Evolutionary conservation across 257 asterid species (phyloP).

Genomic region (Primulina eburnea): DNA sequence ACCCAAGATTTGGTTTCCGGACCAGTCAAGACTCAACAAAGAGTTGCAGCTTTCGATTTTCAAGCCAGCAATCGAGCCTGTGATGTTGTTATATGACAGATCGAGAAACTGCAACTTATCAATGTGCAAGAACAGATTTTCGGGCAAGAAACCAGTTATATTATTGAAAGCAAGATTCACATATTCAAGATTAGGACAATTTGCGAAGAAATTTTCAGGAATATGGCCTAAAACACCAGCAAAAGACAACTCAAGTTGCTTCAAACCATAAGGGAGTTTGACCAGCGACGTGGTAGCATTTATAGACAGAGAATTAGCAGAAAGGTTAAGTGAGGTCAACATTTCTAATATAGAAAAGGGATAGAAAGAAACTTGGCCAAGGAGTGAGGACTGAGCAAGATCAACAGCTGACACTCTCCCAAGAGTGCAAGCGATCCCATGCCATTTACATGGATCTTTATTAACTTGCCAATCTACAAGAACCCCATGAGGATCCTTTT

Average conservation of each 20-base stretch:
- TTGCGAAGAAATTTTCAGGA: slow-evolving; percentile 50
- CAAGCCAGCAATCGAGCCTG: slow-evolving; percentile 54
- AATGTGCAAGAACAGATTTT: slow-evolving; percentile 40
- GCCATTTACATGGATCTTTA: slow-evolving; percentile 64
- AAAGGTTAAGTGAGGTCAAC: slow-evolving; percentile 59
- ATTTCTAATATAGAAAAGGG: slow-evolving; percentile 57
- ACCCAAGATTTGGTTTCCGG: slow-evolving; percentile 61
- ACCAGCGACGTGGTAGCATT: slow-evolving; percentile 53
- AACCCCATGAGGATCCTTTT: slow-evolving; percentile 51
- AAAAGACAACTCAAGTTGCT: slow-evolving; percentile 64
- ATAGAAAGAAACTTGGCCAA: slow-evolving; percentile 53
- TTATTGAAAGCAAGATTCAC: slow-evolving; percentile 80
- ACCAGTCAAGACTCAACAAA: slow-evolving; percentile 60
- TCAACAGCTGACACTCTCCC: slow-evolving; percentile 63
- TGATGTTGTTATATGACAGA: slow-evolving; percentile 70
- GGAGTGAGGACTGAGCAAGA: slow-evolving; percentile 67
- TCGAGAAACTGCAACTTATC: slow-evolving; percentile 65
- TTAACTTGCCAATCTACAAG: slow-evolving; percentile 58
- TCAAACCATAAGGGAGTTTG: slow-evolving; percentile 55
- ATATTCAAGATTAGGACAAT: slow-evolving; percentile 61
- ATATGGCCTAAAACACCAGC: slow-evolving; percentile 56
- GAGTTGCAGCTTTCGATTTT: slow-evolving; percentile 63
- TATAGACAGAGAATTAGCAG: slow-evolving; percentile 53
- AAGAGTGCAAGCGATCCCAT: slow-evolving; percentile 60
- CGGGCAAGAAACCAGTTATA: slow-evolving; percentile 59